Evolutionary conservation across 352 stramenopile genomes (phyloP), one percentile per base, ranked within the genome.

Genomic region (Pythium dissimile): DNA sequence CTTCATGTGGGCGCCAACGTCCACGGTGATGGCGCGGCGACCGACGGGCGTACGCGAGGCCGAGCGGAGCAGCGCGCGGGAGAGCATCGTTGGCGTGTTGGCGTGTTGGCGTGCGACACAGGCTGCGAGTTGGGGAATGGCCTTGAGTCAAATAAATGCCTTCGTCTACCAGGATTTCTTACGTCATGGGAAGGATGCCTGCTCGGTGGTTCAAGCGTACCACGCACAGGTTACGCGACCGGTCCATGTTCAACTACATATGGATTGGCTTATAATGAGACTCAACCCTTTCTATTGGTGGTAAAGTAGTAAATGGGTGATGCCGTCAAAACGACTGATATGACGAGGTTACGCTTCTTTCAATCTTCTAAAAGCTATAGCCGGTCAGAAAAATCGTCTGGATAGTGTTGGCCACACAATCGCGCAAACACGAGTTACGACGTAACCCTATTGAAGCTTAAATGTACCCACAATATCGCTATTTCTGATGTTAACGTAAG

Each of bases 21-120:
- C 64, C n/a, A 75, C 68, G 3, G 68, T 56, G 48, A 75, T 62
- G 35, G 49, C 13, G 61, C 61, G 53, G 34, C 54, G 52, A 37
- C 45, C 54, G 28, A 62, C 38, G 32, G 47, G 24, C 34, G 28
- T n/a, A 16, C 28, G 24, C 21, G 28, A 28, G 54, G 46, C 15
- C 35, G 32, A 43, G 30, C 41, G 54, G 42, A 52, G 35, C 31
- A 64, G 31, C 20, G 32, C 42, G 34, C 57, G 57, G 16, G 57
- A 50, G 32, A 64, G 27, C 57, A 64, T 64, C 2, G 30, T 28
- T 6, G 15, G 3, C 13, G 12, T 13, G 15, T 10, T 21, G 30
- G 42, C 26, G 44, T 32, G 24, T 13, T 24, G 15, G 51, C 28
- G 39, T 27, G 28, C 39, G 46, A 15, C 16, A 15, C 10, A 23